Evolutionary conservation across 148 eudicot species (phyloP).

Genomic region (Rhododendron griersonianum): DNA sequence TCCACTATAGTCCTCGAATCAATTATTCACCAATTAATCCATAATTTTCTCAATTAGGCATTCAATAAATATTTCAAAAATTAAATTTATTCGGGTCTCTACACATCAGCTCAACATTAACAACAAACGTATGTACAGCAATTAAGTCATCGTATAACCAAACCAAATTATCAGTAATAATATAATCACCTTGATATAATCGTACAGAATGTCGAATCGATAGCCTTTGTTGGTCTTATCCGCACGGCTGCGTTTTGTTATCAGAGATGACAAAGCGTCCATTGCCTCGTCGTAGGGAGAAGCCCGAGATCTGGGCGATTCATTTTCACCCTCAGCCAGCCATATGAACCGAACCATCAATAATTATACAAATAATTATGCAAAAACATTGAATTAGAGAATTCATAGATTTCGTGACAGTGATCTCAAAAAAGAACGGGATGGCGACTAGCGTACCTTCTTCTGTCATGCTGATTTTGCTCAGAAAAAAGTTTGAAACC

Average conservation of each 20-base stretch:
- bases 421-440: too few relatives aligned
- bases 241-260: conserved; percentile 73
- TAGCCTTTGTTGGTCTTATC: conserved; percentile 68
- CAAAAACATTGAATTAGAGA: too few relatives aligned
- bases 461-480: conserved; percentile 10
- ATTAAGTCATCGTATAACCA: not conserved
- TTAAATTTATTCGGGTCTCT: too few relatives aligned
- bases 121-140: not conserved
- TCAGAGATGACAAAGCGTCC: conserved; percentile 75
- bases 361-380: too few relatives aligned
- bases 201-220: conserved; percentile 64
- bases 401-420: too few relatives aligned
- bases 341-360: too few relatives aligned
- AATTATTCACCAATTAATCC: too few relatives aligned
- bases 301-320: conserved; percentile 10
- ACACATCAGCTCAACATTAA: not conserved
- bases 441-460: too few relatives aligned
- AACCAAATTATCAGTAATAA: not conserved
- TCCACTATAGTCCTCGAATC: too few relatives aligned
- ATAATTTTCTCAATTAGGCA: too few relatives aligned
- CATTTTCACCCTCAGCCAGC: conserved; percentile 29
- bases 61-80: too few relatives aligned
- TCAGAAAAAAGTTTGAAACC: conserved; percentile 3
- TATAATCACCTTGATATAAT: conserved; percentile 58
- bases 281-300: conserved; percentile 77